Conservation (phyloP, 2,329 filamentous ascomycete species). For the Curvularia eragrostidis region DNA sequence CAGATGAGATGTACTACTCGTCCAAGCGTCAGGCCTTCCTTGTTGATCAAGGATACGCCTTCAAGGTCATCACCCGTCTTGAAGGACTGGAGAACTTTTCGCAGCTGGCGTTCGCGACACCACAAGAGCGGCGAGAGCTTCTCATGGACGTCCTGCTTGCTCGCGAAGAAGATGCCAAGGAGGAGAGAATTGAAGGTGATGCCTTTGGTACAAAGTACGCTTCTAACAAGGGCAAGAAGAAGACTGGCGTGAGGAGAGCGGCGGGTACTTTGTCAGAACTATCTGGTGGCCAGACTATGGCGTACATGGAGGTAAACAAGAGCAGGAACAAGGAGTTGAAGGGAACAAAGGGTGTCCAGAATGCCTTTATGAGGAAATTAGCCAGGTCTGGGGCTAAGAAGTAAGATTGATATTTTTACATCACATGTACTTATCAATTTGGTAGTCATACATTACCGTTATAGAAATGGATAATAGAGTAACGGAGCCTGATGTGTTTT, state of each 20-base stretch:
- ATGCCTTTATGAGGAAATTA: conserved; percentile 55
- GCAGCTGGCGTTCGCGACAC: conserved; percentile 78
- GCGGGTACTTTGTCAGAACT: conserved; percentile 86
- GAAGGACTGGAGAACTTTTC: conserved; percentile 87
- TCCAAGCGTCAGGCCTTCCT: conserved; percentile 96
- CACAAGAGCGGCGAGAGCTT: conserved; percentile 81
- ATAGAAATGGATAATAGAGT: neutral
- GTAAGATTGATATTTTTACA: neutral
- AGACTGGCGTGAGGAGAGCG: conserved; percentile 74
- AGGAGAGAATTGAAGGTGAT: conserved; percentile 74
- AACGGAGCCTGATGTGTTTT: neutral
- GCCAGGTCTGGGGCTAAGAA: conserved; percentile 26
- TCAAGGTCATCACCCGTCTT: conserved; percentile 97
- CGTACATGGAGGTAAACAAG: conserved; percentile 66
- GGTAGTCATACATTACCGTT: neutral
- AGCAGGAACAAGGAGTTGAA: conserved; percentile 57
- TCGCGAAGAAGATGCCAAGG: conserved; percentile 73
- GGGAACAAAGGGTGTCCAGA: conserved; percentile 47
- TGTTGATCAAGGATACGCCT: conserved; percentile 97
- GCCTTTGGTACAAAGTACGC: conserved; percentile 62
- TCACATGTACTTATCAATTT: neutral
- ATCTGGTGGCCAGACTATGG: conserved; percentile 94
- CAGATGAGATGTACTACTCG: conserved; percentile 97
- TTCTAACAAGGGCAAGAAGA: conserved; percentile 51
- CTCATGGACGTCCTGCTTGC: conserved; percentile 89